phyloP scores from a whole-genome alignment of 2,329 filamentous ascomycete genomes.

The Colletotrichum costaricense region DNA sequence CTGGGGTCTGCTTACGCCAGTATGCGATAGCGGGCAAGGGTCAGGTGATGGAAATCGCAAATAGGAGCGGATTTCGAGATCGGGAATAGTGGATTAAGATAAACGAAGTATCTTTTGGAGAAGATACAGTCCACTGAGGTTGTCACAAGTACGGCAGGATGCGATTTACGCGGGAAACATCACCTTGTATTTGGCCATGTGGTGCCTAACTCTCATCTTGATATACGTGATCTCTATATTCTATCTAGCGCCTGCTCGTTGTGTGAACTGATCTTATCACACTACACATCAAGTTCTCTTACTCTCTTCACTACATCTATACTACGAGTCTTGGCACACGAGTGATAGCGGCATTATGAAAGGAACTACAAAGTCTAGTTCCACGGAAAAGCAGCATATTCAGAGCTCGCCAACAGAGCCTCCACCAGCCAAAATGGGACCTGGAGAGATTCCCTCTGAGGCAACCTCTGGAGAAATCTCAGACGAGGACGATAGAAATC shows the following conservation, averaged over 20 bases:
- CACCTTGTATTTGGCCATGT: too few species aligned
- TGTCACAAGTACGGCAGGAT: too few species aligned
- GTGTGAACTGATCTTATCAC: neutral
- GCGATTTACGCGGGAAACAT: too few species aligned
- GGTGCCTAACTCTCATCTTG: too few species aligned
- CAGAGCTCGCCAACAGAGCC: neutral
- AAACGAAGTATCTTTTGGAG: too few species aligned
- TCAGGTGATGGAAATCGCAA: too few species aligned
- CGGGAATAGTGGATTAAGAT: too few species aligned
- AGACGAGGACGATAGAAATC: neutral
- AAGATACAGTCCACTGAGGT: too few species aligned
- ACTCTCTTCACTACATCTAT: neutral
- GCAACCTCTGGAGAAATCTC: neutral
- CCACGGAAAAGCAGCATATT: too few species aligned
- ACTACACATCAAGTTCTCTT: neutral
- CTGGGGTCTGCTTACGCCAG: too few species aligned
- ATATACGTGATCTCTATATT: neutral
- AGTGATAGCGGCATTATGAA: neutral
- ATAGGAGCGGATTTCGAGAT: too few species aligned
- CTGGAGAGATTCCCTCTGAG: neutral
- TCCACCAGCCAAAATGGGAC: neutral
- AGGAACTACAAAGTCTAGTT: neutral
- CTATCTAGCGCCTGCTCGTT: neutral
- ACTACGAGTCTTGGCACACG: neutral
- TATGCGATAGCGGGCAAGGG: too few species aligned